Percentiles rank a stretch among this genome's conserved stretches.
phyloP scores from a whole-genome alignment of 176 grass and related monocot species.

The Oryza officinalis region DNA sequence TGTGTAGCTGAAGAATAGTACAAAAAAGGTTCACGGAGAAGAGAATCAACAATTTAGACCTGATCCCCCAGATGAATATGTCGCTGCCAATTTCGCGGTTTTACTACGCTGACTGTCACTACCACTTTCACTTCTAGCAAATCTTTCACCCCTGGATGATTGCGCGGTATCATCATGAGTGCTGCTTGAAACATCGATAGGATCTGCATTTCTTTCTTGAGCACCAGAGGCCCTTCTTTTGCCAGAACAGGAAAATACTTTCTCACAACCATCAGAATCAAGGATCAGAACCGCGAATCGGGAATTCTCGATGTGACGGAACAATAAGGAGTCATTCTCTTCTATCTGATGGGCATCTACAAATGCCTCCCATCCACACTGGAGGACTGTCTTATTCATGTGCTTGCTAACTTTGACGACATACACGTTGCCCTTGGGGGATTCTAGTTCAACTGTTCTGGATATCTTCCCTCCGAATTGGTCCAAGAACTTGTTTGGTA shows the following conservation, averaged over 20 bases:
- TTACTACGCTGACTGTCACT: slow-evolving; percentile 16
- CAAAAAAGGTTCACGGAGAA: neutral
- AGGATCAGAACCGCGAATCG: slow-evolving; percentile 40
- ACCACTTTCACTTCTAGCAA: neutral
- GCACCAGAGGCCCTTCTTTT: neutral
- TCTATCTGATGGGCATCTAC: slow-evolving; percentile 15
- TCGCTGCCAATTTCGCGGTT: neutral
- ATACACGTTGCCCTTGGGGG: slow-evolving; percentile 27
- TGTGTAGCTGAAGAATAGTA: neutral
- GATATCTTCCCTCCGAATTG: slow-evolving; percentile 36
- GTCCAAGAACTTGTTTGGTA: slow-evolving; percentile 42
- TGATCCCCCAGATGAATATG: neutral
- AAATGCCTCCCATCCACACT: slow-evolving; percentile 43
- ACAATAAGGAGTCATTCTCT: slow-evolving; percentile 37
- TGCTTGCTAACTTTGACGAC: slow-evolving; percentile 16
- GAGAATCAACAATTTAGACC: neutral
- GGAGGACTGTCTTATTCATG: neutral
- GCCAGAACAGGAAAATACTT: slow-evolving; percentile 3
- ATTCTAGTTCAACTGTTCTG: slow-evolving; percentile 26
- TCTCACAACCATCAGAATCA: slow-evolving; percentile 28
- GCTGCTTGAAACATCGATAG: neutral
- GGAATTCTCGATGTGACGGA: slow-evolving; percentile 29
- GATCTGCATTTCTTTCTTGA: slow-evolving; percentile 11
- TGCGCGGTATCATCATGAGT: neutral
- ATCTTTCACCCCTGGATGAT: slow-evolving; percentile 12